phyloP scores from a whole-genome alignment of 306 rosid genomes.

The Dryas octopetala region DNA sequence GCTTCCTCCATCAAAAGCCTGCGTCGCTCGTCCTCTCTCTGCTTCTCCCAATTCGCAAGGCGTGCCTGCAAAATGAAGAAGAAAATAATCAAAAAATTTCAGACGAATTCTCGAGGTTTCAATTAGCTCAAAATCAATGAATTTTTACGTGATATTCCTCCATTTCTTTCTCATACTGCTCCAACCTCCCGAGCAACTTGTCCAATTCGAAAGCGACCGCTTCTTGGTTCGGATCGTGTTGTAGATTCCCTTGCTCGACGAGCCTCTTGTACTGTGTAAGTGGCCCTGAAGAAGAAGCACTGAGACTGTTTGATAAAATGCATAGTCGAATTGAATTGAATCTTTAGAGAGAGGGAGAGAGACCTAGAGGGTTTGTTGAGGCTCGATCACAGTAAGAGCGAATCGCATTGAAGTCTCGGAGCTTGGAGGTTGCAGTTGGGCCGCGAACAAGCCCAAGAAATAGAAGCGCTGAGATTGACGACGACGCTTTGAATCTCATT shows the following conservation, averaged over 20 bases:
- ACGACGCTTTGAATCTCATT: constrained; percentile 41
- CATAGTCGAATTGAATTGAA: neutral
- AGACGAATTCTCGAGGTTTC: constrained; percentile 1
- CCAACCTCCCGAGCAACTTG: constrained; percentile 77
- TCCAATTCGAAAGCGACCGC: constrained; percentile 69
- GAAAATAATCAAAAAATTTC: neutral
- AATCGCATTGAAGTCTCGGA: constrained; percentile 28
- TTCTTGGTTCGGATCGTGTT: constrained; percentile 79
- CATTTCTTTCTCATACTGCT: constrained; percentile 84
- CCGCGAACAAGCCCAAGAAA: constrained; percentile 31
- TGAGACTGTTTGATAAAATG: neutral
- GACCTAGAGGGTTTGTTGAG: constrained; percentile 47
- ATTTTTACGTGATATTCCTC: constrained; percentile 73
- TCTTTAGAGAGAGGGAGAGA: neutral
- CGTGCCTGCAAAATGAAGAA: constrained; percentile 46
- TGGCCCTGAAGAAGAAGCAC: constrained; percentile 50
- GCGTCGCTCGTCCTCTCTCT: constrained; percentile 69
- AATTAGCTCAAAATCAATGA: neutral
- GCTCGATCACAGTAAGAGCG: constrained; percentile 46
- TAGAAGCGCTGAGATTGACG: constrained; percentile 34
- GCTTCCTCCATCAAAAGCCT: constrained; percentile 77
- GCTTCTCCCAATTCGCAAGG: constrained; percentile 63
- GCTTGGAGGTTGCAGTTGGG: constrained; percentile 16
- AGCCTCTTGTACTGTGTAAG: constrained; percentile 57
- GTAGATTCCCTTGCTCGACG: constrained; percentile 79